phyloP scores from a whole-genome alignment of 192 early-diverging fungal species.

The Helicostylum pulchrum region DNA sequence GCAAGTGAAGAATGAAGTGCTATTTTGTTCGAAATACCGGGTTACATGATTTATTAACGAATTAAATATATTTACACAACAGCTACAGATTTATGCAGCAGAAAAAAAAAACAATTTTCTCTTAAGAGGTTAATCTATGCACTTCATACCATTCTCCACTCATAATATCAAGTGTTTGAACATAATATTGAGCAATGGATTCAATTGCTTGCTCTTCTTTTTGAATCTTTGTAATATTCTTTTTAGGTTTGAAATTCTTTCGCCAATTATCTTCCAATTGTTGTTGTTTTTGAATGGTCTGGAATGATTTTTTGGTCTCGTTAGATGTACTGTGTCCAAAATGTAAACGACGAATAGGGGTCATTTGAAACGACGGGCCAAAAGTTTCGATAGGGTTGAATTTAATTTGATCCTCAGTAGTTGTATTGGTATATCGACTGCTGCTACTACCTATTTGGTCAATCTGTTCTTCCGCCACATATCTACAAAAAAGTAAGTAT shows the following conservation, averaged over 20 bases:
- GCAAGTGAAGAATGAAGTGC: not conserved
- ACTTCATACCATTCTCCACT: slow-evolving; percentile 50
- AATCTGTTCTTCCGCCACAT: not conserved
- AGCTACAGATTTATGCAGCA: not conserved
- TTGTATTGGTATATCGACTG: not conserved
- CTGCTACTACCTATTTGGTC: not conserved
- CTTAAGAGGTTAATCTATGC: slow-evolving; percentile 12
- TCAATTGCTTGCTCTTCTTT: slow-evolving; percentile 47
- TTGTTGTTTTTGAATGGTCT: slow-evolving; percentile 21
- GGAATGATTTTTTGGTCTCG: slow-evolving; percentile 6
- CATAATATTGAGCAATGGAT: slow-evolving; percentile 30
- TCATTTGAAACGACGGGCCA: slow-evolving; percentile 9
- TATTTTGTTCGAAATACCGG: not conserved
- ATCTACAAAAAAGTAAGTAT: slow-evolving; percentile 8
- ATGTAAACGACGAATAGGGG: not conserved
- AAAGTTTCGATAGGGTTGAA: not conserved
- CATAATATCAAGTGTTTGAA: slow-evolving; percentile 34
- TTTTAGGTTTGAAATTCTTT: slow-evolving; percentile 38
- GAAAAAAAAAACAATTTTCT: not conserved
- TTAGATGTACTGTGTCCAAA: not conserved
- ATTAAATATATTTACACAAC: slow-evolving; percentile 4
- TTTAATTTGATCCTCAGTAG: not conserved
- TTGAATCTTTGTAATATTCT: slow-evolving; percentile 50
- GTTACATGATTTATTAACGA: not conserved
- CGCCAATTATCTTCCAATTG: slow-evolving; percentile 24